Evolutionary conservation across 805 yeast species (phyloP).

Genomic region (Nadsonia fulvescens): DNA sequence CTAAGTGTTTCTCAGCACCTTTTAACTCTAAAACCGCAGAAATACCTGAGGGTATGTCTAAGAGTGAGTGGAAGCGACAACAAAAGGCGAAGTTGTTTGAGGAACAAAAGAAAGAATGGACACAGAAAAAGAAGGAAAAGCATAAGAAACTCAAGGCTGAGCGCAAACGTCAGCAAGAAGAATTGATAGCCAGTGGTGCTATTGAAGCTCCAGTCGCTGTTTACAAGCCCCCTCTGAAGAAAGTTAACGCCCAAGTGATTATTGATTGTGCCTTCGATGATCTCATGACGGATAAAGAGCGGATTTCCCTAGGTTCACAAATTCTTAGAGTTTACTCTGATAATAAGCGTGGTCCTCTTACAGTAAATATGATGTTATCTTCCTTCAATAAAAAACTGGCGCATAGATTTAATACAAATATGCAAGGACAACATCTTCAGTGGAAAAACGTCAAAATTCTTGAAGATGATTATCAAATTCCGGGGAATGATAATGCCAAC

Average conservation of each 20-base stretch:
- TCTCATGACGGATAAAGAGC: slow-evolving; percentile 60
- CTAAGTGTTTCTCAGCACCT: too few relatives aligned
- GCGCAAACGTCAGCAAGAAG: slow-evolving; percentile 3
- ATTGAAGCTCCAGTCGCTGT: slow-evolving; percentile 10
- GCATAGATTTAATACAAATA: slow-evolving; percentile 45
- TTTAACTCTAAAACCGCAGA: slow-evolving; percentile 4
- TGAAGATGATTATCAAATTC: slow-evolving; percentile 21
- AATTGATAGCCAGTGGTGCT: slow-evolving; percentile 15
- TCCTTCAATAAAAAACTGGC: slow-evolving; percentile 50
- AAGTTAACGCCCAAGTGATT: slow-evolving; percentile 17
- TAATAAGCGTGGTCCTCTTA: slow-evolving; percentile 42
- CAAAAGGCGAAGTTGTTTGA: slow-evolving; percentile 43
- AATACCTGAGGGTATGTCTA: slow-evolving; percentile 76
- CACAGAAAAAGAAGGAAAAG: slow-evolving; percentile 35
- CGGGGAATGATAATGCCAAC: slow-evolving; percentile 17
- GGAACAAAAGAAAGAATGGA: slow-evolving; percentile 42
- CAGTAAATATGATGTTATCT: slow-evolving; percentile 40
- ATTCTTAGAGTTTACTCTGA: slow-evolving; percentile 68
- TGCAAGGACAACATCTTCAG: slow-evolving; percentile 34
- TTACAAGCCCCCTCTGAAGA: slow-evolving; percentile 6
- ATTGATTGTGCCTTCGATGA: slow-evolving; percentile 87
- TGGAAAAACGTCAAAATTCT: slow-evolving; percentile 53
- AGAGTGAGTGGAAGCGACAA: slow-evolving; percentile 63
- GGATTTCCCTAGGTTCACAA: slow-evolving; percentile 58
- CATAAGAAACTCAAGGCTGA: slow-evolving; percentile 22